A percentile compares a stretch with the other conserved stretches of the same genome.
Evolutionary conservation across 768 basidiomycete genomes (phyloP).

Genomic region (Chalciporus sphaerocephalus): DNA sequence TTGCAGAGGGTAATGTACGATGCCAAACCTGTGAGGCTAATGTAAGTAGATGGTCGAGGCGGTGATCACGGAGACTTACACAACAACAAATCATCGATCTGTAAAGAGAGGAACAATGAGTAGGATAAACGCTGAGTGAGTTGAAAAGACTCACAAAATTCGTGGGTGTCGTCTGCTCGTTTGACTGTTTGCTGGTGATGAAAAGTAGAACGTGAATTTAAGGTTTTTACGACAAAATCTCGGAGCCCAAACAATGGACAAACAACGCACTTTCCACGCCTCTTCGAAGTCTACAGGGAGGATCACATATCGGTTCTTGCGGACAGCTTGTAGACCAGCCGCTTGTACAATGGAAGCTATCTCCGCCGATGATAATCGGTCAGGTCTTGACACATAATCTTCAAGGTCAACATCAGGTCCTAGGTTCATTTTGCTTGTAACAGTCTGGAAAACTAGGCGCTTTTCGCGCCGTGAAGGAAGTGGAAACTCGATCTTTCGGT

Average conservation of each 20-base stretch:
- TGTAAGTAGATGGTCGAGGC: conserved; percentile 16
- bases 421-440: conserved; percentile 95
- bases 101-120: not conserved
- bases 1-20: conserved; percentile 36
- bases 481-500: conserved; percentile 99
- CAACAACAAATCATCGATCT: conserved; percentile 37
- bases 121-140: conserved; percentile 3
- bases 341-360: conserved; percentile 95
- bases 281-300: conserved; percentile 97
- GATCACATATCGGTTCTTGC: conserved; percentile 98
- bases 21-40: conserved; percentile 22
- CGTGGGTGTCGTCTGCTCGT: conserved; percentile 91
- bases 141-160: conserved; percentile 73
- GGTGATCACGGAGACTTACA: conserved; percentile 36
- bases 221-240: conserved; percentile 26
- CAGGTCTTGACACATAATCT: conserved; percentile 97
- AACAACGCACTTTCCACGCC: conserved; percentile 94
- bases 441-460: conserved; percentile 96
- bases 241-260: conserved; percentile 41
- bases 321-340: conserved; percentile 95
- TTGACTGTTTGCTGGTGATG: conserved; percentile 88
- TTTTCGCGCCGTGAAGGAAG: conserved; percentile 91
- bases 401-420: conserved; percentile 97
- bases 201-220: conserved; percentile 31
- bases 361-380: conserved; percentile 92